These are phyloP conservation scores for Heracleum sosnowskyi DNA, from an alignment of 129 eudicot species.

Conservation along the genomic window DNA sequence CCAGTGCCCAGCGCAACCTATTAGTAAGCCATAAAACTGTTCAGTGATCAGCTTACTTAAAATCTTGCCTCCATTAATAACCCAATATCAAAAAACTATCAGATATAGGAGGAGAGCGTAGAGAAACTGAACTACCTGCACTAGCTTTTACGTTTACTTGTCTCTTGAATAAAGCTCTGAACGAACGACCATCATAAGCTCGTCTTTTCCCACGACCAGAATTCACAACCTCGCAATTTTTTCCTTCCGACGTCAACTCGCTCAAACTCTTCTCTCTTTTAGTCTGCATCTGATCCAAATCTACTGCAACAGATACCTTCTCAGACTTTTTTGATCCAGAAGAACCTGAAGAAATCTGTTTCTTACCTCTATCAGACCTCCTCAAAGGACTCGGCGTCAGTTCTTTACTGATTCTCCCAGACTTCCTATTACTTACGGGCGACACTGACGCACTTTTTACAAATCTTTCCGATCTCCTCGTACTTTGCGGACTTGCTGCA, in stretches of 20 bases:
- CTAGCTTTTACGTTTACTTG: slow-evolving; percentile 13
- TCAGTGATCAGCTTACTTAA: neutral
- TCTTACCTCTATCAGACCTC: slow-evolving; percentile 51
- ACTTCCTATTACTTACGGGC: slow-evolving; percentile 29
- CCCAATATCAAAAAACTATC: neutral
- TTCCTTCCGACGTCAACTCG: slow-evolving; percentile 33
- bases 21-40: neutral
- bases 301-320: slow-evolving; percentile 22
- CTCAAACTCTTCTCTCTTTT: slow-evolving; percentile 24
- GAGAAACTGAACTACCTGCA: slow-evolving; percentile 33
- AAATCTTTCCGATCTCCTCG: slow-evolving; percentile 52
- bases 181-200: slow-evolving; percentile 32
- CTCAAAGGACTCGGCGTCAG: slow-evolving; percentile 35
- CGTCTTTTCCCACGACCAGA: slow-evolving; percentile 48
- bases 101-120: neutral
- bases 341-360: slow-evolving; percentile 20
- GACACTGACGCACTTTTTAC: slow-evolving; percentile 29
- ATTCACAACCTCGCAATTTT: slow-evolving; percentile 16
- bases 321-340: slow-evolving; percentile 24
- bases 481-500: slow-evolving; percentile 27
- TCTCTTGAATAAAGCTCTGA: slow-evolving; percentile 25
- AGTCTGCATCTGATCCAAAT: slow-evolving; percentile 28
- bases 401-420: slow-evolving; percentile 34
- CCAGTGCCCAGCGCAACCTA: neutral
- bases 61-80: neutral